These are phyloP conservation scores for Pseudogymnoascus sp. DNA, from an alignment of 2,329 filamentous ascomycete genomes.

Conservation along the genomic window DNA sequence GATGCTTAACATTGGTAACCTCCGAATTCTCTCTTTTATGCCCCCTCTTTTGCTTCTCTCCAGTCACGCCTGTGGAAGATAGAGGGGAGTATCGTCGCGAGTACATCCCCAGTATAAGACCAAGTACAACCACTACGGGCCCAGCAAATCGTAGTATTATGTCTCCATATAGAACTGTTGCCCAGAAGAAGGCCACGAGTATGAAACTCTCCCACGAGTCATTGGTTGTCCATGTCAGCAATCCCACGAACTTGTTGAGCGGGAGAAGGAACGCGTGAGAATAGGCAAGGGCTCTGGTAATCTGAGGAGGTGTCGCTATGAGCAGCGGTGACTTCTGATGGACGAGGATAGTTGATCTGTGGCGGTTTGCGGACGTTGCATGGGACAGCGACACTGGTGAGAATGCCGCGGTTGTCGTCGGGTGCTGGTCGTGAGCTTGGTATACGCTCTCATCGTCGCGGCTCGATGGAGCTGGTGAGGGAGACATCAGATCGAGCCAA, in stretches of 20 bases:
- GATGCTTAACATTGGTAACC: slow-evolving; percentile 61
- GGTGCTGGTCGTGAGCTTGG: slow-evolving; percentile 33
- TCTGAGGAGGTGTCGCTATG: slow-evolving; percentile 85
- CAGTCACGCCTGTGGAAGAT: slow-evolving; percentile 73
- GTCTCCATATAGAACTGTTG: slow-evolving; percentile 76
- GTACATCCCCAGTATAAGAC: slow-evolving; percentile 87
- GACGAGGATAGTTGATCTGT: slow-evolving; percentile 85
- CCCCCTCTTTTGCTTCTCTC: slow-evolving; percentile 47
- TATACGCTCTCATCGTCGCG: slow-evolving; percentile 24
- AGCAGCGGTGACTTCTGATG: slow-evolving; percentile 94
- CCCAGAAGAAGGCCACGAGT: slow-evolving; percentile 79
- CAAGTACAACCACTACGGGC: slow-evolving; percentile 71
- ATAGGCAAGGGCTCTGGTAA: slow-evolving; percentile 89
- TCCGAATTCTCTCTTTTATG: slow-evolving; percentile 46
- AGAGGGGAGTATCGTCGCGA: slow-evolving; percentile 80
- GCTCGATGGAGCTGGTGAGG: slow-evolving; percentile 23
- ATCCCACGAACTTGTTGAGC: slow-evolving; percentile 73
- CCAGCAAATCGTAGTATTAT: slow-evolving; percentile 72
- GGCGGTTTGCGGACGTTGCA: slow-evolving; percentile 56
- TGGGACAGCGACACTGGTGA: slow-evolving; percentile 71
- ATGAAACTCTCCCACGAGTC: slow-evolving; percentile 98
- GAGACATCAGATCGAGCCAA: slow-evolving; percentile 30
- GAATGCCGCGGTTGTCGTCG: slow-evolving; percentile 81
- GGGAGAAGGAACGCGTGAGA: slow-evolving; percentile 91
- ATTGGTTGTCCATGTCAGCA: slow-evolving; percentile 87